Base-by-base conservation (phyloP, 2,329 filamentous ascomycete genomes). In the Septoria linicola region DNA sequence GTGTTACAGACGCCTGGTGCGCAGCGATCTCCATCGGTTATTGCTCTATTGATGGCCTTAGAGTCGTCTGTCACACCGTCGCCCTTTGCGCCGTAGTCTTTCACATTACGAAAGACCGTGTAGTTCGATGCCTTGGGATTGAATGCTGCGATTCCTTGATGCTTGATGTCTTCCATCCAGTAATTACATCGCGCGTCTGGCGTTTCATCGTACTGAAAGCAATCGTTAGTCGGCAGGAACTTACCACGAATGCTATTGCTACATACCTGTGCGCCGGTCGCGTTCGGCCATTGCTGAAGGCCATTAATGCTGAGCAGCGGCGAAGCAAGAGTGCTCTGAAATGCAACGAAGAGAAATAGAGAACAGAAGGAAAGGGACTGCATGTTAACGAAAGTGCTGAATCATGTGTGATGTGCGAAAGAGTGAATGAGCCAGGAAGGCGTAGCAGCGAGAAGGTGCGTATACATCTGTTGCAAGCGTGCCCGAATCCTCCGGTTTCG, bases 1-100 rank as follows among this genome's bases (percentile, higher is more conserved):
- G 89, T 95, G 68, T 92, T 87, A 66, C 92, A 96, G 56, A 83
- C 82, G 57, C 81, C 68, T 6, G 68, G 68, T 17, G 61, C 89
- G 54, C 73, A 75, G 21, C 73, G 63, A 25, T 63, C 62, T 10
- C 71, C 71, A 14, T 82, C 80, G 8, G 58, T 64, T 16, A 73
- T 70, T 17, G 72, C 72, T 25, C 44, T 53, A 39, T 73, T 70
- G 51, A 82, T 82, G 7, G 80, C 79, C 4, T 67, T 73, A n/a
- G 80, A 81, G 54, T 83, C 76, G 53, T 79, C 77, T 14, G 70
- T 72, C 5, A 73, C 65, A 21, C 72, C 72, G 52, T 74, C 70
- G 45, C 70, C 72, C 67, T 55, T 52, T 11, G 64, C 64, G 20
- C 72, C 73, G 57, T 63, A 74, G 20, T 69, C 67, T 53, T 70